Evolutionary conservation across 306 rosid species (phyloP).

Genomic region (Cucumis hystrix): DNA sequence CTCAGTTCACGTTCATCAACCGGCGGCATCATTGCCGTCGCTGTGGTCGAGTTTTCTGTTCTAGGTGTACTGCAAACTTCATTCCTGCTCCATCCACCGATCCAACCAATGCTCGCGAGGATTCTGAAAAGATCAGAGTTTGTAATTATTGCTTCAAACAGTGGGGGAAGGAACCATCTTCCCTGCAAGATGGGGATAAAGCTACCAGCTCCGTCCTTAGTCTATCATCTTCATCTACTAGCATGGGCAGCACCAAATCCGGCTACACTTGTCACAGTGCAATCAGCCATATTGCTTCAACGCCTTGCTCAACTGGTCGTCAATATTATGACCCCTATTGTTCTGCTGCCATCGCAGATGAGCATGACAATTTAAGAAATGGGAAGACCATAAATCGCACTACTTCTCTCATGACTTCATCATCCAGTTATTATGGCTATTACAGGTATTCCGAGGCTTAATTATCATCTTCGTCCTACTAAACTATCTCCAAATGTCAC

Average conservation of each 20-base stretch:
- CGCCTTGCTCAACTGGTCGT: conserved; percentile 38
- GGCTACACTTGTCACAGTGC: conserved; percentile 45
- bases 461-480: background rate
- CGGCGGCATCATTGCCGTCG: conserved; percentile 90
- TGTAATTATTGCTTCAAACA: conserved; percentile 87
- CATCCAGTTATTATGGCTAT: background rate
- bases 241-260: conserved; percentile 49
- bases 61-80: conserved; percentile 61
- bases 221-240: conserved; percentile 43
- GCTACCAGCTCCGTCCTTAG: conserved; percentile 36
- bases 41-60: conserved; percentile 90
- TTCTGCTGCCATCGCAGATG: conserved; percentile 29
- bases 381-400: conserved; percentile 16
- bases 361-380: conserved; percentile 21
- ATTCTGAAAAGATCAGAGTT: conserved; percentile 66
- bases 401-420: background rate
- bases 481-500: too few relatives aligned
- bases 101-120: conserved; percentile 32
- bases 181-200: conserved; percentile 26
- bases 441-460: conserved; percentile 2
- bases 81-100: conserved; percentile 46
- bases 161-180: conserved; percentile 43
- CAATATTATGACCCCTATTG: conserved; percentile 32
- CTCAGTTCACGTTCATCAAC: conserved; percentile 65
- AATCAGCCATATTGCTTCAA: conserved; percentile 47